Evolutionary conservation across 306 rosid genomes (phyloP).

Genomic region (Sechiopsis laciniata): DNA sequence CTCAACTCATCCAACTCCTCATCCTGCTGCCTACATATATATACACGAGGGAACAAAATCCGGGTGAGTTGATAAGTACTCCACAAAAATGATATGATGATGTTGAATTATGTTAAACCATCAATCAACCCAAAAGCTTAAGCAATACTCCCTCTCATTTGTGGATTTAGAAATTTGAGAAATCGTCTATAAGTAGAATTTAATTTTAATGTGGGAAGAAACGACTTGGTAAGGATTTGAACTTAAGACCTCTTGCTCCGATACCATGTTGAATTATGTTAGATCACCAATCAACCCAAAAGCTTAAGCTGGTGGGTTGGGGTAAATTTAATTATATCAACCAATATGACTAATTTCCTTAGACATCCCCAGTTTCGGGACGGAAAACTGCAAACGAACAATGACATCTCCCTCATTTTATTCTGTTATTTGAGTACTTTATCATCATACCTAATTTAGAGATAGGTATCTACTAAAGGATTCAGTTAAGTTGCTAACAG

Average conservation of each 20-base stretch:
- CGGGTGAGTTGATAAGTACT: conserved; percentile 8
- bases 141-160: too few species aligned
- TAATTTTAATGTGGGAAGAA: too few species aligned
- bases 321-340: too few species aligned
- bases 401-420: background rate
- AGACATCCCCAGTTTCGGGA: background rate
- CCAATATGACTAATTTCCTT: background rate
- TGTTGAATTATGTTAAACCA: too few species aligned
- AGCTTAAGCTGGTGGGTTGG: too few species aligned
- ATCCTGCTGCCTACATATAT: conserved; percentile 67
- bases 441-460: background rate
- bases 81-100: background rate
- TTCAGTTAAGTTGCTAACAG: background rate
- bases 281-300: too few species aligned
- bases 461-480: background rate
- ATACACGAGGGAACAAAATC: conserved; percentile 26
- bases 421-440: background rate
- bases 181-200: too few species aligned
- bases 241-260: too few species aligned
- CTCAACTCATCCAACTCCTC: conserved; percentile 95
- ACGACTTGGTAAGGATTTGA: too few species aligned
- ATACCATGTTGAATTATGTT: too few species aligned
- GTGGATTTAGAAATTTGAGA: too few species aligned
- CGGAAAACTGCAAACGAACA: background rate
- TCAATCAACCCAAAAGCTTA: too few species aligned